These are phyloP conservation scores for Diacronema lutheri DNA, from an alignment of 78 protist genomes.

Conservation along the genomic window DNA sequence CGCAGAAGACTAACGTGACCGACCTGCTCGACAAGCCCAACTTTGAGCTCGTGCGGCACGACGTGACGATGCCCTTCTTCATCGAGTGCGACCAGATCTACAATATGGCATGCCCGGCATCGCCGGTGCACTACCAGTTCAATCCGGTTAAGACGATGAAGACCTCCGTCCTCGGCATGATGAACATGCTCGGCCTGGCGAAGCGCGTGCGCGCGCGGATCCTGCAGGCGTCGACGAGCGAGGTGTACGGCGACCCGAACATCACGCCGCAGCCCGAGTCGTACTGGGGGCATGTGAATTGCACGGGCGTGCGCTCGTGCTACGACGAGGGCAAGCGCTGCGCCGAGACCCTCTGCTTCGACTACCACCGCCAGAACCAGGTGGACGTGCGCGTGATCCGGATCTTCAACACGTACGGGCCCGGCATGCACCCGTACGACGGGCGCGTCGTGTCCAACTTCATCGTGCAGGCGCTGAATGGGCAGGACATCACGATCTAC, in stretches of 20 bases:
- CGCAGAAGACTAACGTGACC: neutral
- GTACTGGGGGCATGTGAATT: conserved; percentile 75
- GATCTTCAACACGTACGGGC: conserved; percentile 87
- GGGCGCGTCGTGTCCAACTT: conserved; percentile 86
- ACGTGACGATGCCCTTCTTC: conserved; percentile 20
- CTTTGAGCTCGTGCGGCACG: conserved; percentile 55
- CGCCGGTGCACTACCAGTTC: conserved; percentile 69
- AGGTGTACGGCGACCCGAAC: conserved; percentile 71
- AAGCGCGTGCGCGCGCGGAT: conserved; percentile 47
- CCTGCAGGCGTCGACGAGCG: conserved; percentile 77
- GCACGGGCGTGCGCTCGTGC: conserved; percentile 77
- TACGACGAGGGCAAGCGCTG: conserved; percentile 90
- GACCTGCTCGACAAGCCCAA: conserved; percentile 51
- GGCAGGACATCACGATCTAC: conserved; percentile 65
- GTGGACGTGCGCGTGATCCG: conserved; percentile 73
- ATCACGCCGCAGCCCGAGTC: conserved; percentile 76
- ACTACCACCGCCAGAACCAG: conserved; percentile 44
- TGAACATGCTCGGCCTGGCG: conserved; percentile 79
- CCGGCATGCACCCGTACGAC: conserved; percentile 76
- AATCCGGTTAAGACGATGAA: conserved; percentile 74
- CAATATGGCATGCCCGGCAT: conserved; percentile 83
- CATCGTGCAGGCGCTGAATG: conserved; percentile 68
- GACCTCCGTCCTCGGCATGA: conserved; percentile 67
- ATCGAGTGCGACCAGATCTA: conserved; percentile 66
- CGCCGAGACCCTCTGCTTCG: conserved; percentile 74